Evolutionary conservation across 75 land plant genomes (phyloP), one percentile per base, ranked within the genome.

Genomic region (Selaginella tamariscina): DNA sequence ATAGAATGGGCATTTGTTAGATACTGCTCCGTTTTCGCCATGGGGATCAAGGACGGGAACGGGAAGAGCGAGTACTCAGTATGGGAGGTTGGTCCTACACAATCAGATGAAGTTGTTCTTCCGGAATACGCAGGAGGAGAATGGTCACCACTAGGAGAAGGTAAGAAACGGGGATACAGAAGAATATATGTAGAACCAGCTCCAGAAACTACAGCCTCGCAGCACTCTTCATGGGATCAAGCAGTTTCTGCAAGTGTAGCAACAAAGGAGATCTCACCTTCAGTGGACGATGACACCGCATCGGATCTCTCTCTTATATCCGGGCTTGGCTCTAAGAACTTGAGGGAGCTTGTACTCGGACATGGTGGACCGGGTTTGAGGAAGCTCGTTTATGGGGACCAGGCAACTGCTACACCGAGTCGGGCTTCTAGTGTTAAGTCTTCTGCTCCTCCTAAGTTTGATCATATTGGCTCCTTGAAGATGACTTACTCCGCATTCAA

Each of bases 401-500:
- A 39, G 5, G 49, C 11, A 5, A 39, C 11, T 39, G 49, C 49
- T 15, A 15, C 49, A 5, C 11, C 11, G 11, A 39, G 49, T 15
- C 5, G 49, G 49, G 49, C 49, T 5, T 39, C 49, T 5, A 39
- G 49, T 15, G 15, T 39, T 15, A 39, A 39, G 49, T 39, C 49
- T 5, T 5, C 49, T 15, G 49, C 78, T 0, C 32, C 70, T 30
- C 32, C 64, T 66, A 69, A 64, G 24, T 69, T 69, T 64, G 72
- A 75, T 27, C 72, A 76, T 29, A 54, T 75, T 24, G 72, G 72
- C 33, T 71, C 78, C 1, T 59, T 75, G 64, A 76, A 67, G 65
- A 71, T 67, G 74, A 71, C 69, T 21, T 76, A 76, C 64, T 55
- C 49, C 31, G 69, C 69, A 24, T 67, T 55, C 65, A 76, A 76